A percentile compares a stretch with the other conserved stretches of the same genome.
phyloP scores from a whole-genome alignment of 2,329 filamentous ascomycete genomes.

The Rutstroemia sp. region DNA sequence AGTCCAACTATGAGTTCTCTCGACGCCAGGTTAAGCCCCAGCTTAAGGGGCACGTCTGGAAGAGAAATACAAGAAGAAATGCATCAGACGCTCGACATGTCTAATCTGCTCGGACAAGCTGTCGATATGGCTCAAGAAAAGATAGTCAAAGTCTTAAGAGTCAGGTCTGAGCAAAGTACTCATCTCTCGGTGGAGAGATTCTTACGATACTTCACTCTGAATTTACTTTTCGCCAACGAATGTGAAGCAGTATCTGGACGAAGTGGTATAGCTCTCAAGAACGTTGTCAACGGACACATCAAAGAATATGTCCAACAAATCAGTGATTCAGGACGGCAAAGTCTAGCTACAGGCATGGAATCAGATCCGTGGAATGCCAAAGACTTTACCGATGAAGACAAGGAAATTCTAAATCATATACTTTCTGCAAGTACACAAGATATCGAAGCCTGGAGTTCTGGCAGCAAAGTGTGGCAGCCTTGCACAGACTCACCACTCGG shows the following conservation, averaged over 20 bases:
- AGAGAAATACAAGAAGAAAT: slow-evolving; percentile 60
- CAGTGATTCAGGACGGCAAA: slow-evolving; percentile 65
- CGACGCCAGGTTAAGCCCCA: slow-evolving; percentile 18
- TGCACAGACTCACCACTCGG: slow-evolving; percentile 15
- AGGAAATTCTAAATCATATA: slow-evolving; percentile 53
- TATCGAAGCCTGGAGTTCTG: slow-evolving; percentile 56
- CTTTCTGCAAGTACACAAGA: slow-evolving; percentile 66
- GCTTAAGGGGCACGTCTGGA: slow-evolving; percentile 13
- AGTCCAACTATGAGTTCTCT: slow-evolving; percentile 26
- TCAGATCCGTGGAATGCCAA: slow-evolving; percentile 72
- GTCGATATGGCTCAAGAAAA: slow-evolving; percentile 76
- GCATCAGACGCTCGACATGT: slow-evolving; percentile 68
- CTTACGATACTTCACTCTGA: slow-evolving; percentile 74
- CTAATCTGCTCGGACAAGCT: slow-evolving; percentile 69
- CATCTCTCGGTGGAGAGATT: slow-evolving; percentile 63
- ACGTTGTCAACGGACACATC: slow-evolving; percentile 74
- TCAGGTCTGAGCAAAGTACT: slow-evolving; percentile 66
- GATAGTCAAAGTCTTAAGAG: slow-evolving; percentile 67
- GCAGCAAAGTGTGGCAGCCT: slow-evolving; percentile 50
- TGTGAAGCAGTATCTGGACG: slow-evolving; percentile 79
- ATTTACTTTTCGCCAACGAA: slow-evolving; percentile 76
- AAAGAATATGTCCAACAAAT: slow-evolving; percentile 69
- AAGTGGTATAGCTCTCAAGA: slow-evolving; percentile 68
- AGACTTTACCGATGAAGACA: slow-evolving; percentile 62
- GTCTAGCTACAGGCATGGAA: slow-evolving; percentile 69